Conservation (phyloP, 257 asterid genomes). For the Cinchona pubescens region DNA sequence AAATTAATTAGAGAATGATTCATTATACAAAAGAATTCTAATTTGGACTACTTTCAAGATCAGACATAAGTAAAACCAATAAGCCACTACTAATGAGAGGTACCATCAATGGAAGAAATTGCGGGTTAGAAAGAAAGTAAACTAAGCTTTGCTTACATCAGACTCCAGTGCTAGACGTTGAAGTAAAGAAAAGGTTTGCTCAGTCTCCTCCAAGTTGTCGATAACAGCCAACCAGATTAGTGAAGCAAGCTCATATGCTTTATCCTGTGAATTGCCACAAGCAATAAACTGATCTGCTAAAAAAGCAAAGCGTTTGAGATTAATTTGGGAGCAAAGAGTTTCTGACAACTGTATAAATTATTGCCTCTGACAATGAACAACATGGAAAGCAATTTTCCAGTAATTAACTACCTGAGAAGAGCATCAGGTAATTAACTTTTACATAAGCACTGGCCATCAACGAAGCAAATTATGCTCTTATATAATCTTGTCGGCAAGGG, state of each 20-base stretch:
- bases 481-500: background rate
- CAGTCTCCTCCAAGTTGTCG: slow-evolving; percentile 69
- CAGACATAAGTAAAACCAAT: no score
- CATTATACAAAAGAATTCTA: background rate
- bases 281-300: slow-evolving; percentile 74
- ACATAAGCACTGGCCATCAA: background rate
- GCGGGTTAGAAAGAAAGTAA: background rate
- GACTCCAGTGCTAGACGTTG: slow-evolving; percentile 67
- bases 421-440: background rate
- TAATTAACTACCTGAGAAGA: background rate
- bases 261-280: slow-evolving; percentile 66
- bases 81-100: no score
- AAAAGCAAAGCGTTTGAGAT: slow-evolving; percentile 15
- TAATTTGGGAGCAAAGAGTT: background rate
- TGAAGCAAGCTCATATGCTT: slow-evolving; percentile 64
- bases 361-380: background rate
- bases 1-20: no score
- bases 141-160: slow-evolving; percentile 47
- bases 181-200: slow-evolving; percentile 50
- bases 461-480: background rate
- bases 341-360: background rate
- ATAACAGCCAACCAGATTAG: slow-evolving; percentile 70
- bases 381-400: background rate
- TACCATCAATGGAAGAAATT: no score
- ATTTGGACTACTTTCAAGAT: no score